Evolutionary conservation across 2,329 filamentous ascomycete species (phyloP).

Genomic region (Cercospora sp.): DNA sequence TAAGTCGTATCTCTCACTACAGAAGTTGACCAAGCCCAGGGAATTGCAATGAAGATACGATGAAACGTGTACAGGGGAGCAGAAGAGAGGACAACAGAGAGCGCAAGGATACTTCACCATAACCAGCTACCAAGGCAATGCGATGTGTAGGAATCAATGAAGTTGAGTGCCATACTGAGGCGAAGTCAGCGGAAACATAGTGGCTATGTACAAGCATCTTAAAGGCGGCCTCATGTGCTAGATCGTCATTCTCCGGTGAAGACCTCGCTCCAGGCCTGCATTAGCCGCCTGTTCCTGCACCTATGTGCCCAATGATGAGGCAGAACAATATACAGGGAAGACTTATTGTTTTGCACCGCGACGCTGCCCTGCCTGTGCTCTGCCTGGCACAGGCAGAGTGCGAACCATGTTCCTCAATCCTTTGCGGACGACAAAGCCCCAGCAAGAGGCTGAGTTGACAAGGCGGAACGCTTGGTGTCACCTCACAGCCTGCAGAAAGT

Average conservation of each 20-base stretch:
- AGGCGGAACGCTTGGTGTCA: background rate
- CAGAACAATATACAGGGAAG: background rate
- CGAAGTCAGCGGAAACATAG: slow-evolving; percentile 8
- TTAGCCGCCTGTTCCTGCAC: slow-evolving; percentile 8
- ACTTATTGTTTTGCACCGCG: background rate
- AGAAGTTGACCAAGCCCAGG: background rate
- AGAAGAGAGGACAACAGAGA: background rate
- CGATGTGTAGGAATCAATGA: background rate
- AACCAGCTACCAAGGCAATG: background rate
- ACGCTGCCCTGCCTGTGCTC: background rate
- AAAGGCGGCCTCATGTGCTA: too few species aligned
- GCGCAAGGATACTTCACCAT: background rate
- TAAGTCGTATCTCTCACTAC: background rate
- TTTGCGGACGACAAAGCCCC: background rate
- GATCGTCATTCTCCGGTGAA: slow-evolving; percentile 5
- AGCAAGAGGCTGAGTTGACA: background rate
- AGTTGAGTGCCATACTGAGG: slow-evolving; percentile 5
- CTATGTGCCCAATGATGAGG: background rate
- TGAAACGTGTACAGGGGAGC: background rate
- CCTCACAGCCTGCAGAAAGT: background rate
- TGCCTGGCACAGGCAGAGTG: background rate
- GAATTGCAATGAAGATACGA: background rate
- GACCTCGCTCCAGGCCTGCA: background rate
- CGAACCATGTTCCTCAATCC: background rate
- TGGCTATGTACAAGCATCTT: background rate